Percentiles rank a stretch among this genome's conserved stretches.
Evolutionary conservation across 306 rosid species (phyloP).

Genomic region (Morella rubra): DNA sequence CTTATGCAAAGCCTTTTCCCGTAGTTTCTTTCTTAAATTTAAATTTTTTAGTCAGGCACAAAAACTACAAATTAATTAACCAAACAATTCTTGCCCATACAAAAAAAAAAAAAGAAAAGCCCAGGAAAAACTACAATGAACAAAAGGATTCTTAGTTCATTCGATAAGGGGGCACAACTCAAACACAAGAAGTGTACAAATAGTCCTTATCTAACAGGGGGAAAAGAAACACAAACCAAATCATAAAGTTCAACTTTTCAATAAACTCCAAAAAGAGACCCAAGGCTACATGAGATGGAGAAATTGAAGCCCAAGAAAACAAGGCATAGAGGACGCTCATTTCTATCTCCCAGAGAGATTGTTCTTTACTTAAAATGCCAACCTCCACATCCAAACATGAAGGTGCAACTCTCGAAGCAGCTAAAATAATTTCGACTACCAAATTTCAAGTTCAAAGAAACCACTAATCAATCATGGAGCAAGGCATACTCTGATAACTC

Average conservation of each 20-base stretch:
- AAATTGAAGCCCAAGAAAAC: neutral
- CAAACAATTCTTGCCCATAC: no score
- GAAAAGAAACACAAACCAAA: neutral
- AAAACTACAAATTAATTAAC: neutral
- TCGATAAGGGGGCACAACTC: neutral
- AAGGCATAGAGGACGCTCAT: neutral
- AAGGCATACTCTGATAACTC: neutral
- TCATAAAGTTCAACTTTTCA: neutral
- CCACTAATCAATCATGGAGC: neutral
- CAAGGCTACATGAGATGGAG: neutral
- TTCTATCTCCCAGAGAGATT: neutral
- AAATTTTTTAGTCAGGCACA: neutral
- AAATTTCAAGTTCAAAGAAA: neutral
- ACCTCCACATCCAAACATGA: neutral
- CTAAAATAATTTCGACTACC: neutral
- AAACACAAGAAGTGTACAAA: neutral
- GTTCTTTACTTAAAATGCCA: neutral
- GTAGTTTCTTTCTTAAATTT: neutral
- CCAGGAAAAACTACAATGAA: no score
- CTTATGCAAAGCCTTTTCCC: neutral
- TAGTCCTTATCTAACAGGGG: neutral
- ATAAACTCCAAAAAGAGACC: neutral
- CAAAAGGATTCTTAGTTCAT: neutral
- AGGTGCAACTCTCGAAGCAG: neutral
- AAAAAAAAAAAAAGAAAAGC: no score